Evolutionary conservation across 139 green algal species (phyloP).

Genomic region (Coccomyxa sp.): DNA sequence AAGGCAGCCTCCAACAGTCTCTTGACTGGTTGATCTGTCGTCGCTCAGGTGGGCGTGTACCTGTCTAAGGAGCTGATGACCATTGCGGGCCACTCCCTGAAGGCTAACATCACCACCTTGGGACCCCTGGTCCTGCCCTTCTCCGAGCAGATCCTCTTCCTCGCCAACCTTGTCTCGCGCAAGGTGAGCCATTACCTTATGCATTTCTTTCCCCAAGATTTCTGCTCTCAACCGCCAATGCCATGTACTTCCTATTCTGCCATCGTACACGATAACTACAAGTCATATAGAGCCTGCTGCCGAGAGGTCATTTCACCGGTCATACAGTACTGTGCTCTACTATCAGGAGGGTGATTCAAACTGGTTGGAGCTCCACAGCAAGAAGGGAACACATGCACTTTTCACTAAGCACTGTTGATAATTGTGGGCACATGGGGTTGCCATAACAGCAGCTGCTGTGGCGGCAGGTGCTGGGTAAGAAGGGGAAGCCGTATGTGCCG

Average conservation of each 20-base stretch:
- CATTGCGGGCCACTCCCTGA: conserved; percentile 73
- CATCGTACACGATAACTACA: not conserved
- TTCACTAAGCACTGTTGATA: not conserved
- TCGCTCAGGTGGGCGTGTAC: conserved; percentile 48
- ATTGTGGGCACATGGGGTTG: no score
- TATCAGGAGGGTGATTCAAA: not conserved
- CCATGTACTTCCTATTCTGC: not conserved
- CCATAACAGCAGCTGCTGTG: no score
- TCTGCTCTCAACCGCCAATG: not conserved
- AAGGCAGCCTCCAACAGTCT: no score
- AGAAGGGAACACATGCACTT: not conserved
- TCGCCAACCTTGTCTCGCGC: conserved; percentile 78
- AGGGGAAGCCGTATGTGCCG: conserved; percentile 84
- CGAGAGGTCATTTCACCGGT: not conserved
- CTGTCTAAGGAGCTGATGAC: conserved; percentile 77
- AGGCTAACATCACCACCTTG: conserved; percentile 97
- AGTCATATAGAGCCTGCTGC: not conserved
- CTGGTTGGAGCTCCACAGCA: no score
- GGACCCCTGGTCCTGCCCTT: conserved; percentile 91
- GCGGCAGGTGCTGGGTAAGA: conserved; percentile 33
- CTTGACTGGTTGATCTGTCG: no score
- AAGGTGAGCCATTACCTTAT: conserved; percentile 48
- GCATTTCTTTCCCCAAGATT: not conserved
- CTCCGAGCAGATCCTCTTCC: conserved; percentile 89
- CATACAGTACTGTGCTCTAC: not conserved